Conservation (phyloP, 2,329 filamentous ascomycete species). For the Madurella mycetomatis region DNA sequence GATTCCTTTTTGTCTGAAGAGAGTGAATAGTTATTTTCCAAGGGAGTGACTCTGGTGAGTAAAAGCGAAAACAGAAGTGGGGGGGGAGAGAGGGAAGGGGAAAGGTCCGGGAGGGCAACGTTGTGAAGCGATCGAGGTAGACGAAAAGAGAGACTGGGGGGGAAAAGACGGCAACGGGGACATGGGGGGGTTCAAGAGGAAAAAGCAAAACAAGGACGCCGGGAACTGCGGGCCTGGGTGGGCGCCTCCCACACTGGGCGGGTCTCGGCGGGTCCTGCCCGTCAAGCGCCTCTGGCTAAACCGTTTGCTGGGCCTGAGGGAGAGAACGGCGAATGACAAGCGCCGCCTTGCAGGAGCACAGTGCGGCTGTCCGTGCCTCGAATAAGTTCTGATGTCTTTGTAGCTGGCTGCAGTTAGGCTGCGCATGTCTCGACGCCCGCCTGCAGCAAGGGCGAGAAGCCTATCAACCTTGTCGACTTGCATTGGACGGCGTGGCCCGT, state of each 20-base stretch:
- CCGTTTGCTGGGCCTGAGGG: slow-evolving; percentile 1
- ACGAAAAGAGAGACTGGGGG: slow-evolving; percentile 28
- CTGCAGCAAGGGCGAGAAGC: background rate
- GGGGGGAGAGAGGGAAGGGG: slow-evolving; percentile 22
- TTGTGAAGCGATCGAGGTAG: slow-evolving; percentile 27
- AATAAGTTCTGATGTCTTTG: background rate
- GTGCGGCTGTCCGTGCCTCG: background rate
- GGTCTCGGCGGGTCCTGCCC: slow-evolving; percentile 19
- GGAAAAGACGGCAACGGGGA: slow-evolving; percentile 26
- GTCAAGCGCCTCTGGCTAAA: slow-evolving; percentile 19
- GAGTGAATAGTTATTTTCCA: slow-evolving; percentile 37
- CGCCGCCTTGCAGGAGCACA: slow-evolving; percentile 3
- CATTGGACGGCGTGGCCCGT: no score
- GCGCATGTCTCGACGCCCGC: slow-evolving; percentile 3
- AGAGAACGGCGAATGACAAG: slow-evolving; percentile 14
- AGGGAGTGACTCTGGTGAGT: slow-evolving; percentile 50
- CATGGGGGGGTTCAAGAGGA: slow-evolving; percentile 30
- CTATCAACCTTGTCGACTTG: no score
- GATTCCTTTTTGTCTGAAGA: slow-evolving; percentile 34
- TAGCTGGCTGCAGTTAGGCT: no score
- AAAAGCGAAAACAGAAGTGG: slow-evolving; percentile 38
- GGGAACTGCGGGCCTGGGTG: slow-evolving; percentile 13
- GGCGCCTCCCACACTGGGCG: slow-evolving; percentile 26
- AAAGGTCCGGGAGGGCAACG: slow-evolving; percentile 20
- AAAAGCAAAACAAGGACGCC: slow-evolving; percentile 21